Evolutionary conservation across 768 basidiomycete genomes (phyloP).

Genomic region (Boletellus ananas): DNA sequence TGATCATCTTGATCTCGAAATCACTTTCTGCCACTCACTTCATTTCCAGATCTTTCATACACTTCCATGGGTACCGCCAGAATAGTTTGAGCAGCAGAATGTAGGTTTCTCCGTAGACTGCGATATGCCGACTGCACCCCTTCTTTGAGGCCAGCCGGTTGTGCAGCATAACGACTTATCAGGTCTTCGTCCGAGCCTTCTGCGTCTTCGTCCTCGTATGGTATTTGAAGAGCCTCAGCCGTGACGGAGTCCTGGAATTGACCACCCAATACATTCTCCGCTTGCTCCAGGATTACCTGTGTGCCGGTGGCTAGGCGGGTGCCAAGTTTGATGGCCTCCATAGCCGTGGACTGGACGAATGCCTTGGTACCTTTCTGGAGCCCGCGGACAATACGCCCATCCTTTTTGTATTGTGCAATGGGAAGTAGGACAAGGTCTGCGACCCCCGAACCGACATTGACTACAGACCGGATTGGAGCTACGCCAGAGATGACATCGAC

Average conservation of each 20-base stretch:
- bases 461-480: conserved; percentile 91
- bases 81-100: conserved; percentile 96
- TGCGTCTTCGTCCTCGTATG: conserved; percentile 29
- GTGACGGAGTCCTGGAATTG: conserved; percentile 64
- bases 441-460: conserved; percentile 96
- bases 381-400: conserved; percentile 87
- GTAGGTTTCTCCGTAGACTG: conserved; percentile 81
- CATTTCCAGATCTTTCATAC: conserved; percentile 88
- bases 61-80: conserved; percentile 99
- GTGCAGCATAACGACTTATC: conserved; percentile 89
- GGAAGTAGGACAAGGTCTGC: conserved; percentile 95
- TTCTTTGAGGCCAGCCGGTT: conserved; percentile 78
- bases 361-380: conserved; percentile 91
- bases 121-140: conserved; percentile 91
- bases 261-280: conserved; percentile 85
- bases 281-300: conserved; percentile 94
- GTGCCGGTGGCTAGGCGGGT: conserved; percentile 94
- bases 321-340: conserved; percentile 93
- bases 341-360: conserved; percentile 91
- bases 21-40: conserved; percentile 47
- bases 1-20: neutral
- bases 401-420: conserved; percentile 96
- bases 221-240: conserved; percentile 59
- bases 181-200: conserved; percentile 46
- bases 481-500: conserved; percentile 97